Percentiles rank a stretch among this genome's conserved stretches.
phyloP scores from a whole-genome alignment of 805 yeast genomes.

The Diddensiella santjacobensis region DNA sequence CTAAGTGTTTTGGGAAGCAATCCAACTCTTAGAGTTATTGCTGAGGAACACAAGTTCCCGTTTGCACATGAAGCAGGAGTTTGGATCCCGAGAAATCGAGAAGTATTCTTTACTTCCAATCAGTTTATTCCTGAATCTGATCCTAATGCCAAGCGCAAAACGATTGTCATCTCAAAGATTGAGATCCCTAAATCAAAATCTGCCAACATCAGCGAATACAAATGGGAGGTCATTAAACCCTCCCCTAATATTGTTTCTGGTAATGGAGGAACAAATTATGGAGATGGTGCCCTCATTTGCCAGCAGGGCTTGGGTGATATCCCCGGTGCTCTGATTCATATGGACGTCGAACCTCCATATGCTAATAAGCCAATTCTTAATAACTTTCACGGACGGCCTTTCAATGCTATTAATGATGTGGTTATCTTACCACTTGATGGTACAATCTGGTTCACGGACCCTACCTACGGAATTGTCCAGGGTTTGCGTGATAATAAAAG shows the following conservation, averaged over 20 bases:
- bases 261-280: constrained; percentile 29
- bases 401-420: constrained; percentile 30
- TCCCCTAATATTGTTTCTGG: constrained; percentile 22
- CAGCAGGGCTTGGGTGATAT: constrained; percentile 25
- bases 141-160: constrained; percentile 5
- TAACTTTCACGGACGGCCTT: constrained; percentile 28
- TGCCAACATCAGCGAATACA: constrained; percentile 10
- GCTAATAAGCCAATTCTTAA: constrained; percentile 19
- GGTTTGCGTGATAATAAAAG: constrained; percentile 16
- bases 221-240: constrained; percentile 24
- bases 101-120: constrained; percentile 30
- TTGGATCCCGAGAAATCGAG: constrained; percentile 25
- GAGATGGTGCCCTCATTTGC: constrained; percentile 26
- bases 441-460: constrained; percentile 32
- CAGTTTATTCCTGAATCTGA: constrained; percentile 18
- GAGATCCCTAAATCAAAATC: constrained; percentile 12
- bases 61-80: constrained; percentile 33
- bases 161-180: constrained; percentile 17
- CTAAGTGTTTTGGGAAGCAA: constrained; percentile 17
- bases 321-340: constrained; percentile 22
- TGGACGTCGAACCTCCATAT: constrained; percentile 25
- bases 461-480: constrained; percentile 26
- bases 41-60: constrained; percentile 20
- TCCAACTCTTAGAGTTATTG: constrained; percentile 21
- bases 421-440: constrained; percentile 27